phyloP scores from a whole-genome alignment of 129 eudicot genomes.

The Apium graveolens region DNA sequence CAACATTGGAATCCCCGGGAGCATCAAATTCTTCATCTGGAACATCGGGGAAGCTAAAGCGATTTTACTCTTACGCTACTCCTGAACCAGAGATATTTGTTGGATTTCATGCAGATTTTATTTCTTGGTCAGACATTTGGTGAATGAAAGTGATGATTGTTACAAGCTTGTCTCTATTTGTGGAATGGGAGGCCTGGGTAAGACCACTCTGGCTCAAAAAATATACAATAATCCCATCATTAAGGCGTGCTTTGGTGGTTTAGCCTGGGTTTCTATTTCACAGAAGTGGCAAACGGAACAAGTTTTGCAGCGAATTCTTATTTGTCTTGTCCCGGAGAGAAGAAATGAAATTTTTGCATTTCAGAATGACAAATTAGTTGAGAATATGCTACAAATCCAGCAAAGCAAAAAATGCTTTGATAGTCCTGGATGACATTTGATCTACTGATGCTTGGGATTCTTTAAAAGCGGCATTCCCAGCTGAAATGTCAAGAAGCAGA shows the following conservation, averaged over 20 bases:
- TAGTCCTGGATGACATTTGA: too few species aligned
- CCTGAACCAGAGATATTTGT: not conserved
- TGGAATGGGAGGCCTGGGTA: not conserved
- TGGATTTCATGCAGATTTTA: not conserved
- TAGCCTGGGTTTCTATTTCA: not conserved
- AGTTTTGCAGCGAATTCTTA: not conserved
- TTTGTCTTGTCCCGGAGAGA: not conserved
- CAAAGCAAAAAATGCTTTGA: too few species aligned
- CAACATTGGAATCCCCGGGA: not conserved
- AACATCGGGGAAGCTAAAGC: not conserved
- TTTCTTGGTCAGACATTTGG: too few species aligned
- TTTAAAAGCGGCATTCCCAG: too few species aligned
- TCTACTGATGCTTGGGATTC: too few species aligned
- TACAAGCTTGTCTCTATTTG: not conserved
- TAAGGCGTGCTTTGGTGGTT: not conserved
- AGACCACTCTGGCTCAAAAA: not conserved
- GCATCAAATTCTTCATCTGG: not conserved
- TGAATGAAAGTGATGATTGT: not conserved
- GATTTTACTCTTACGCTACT: not conserved
- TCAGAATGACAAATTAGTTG: too few species aligned
- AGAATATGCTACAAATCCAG: too few species aligned
- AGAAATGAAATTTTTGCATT: too few species aligned
- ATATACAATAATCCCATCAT: not conserved
- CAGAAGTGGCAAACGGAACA: not conserved
- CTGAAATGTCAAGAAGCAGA: too few species aligned